Base-by-base conservation (phyloP, 306 rosid genomes). In the Malus asiatica region DNA sequence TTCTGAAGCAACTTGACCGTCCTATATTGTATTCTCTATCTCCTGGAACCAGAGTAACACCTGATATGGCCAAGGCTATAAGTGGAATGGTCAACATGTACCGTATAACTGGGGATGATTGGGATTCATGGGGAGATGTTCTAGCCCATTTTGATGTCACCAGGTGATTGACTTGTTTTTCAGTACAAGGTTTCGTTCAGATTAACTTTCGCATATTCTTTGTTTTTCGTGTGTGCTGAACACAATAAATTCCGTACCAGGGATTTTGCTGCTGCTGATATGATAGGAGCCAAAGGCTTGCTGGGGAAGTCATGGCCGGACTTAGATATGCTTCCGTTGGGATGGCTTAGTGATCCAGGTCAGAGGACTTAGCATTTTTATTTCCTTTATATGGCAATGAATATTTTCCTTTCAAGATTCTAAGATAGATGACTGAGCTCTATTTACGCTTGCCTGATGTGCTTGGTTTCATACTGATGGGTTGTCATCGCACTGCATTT, bases 221-320 rank as follows among this genome's bases (percentile, higher is more conserved):
- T 33, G n/a, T 78, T 69, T 78, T n/a, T 83, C 61, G 27, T 61
- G 72, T 66, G 64, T 66, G 11, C 29, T 42, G 75, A 46, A 44
- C 55, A 42, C 66, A 57, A 80, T 73, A 77, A 71, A 60, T 73
- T 77, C 46, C 76, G 79, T 66, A 66, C 77, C 87, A 92, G 97
- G 92, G 93, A 92, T 45, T 86, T 95, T 32, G 51, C 97, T 74
- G 25, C 77, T 29, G 87, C 99, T n/a, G 76, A 86, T 68, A 81
- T 92, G 99, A 88, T 89, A 42, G 99, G 97, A 59, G 84, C 83
- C 75, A 73, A 83, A 27, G 96, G 97, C 72, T 77, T 95, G 82
- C 79, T 83, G 63, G 99, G 97, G 76, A 89, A 73, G 59, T 95
- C 99, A n/a, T 95, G 99, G 99, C 99, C 99, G 65, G 97, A 95